Conservation (phyloP, 2,329 filamentous ascomycete species). For the Colletotrichum sp. region DNA sequence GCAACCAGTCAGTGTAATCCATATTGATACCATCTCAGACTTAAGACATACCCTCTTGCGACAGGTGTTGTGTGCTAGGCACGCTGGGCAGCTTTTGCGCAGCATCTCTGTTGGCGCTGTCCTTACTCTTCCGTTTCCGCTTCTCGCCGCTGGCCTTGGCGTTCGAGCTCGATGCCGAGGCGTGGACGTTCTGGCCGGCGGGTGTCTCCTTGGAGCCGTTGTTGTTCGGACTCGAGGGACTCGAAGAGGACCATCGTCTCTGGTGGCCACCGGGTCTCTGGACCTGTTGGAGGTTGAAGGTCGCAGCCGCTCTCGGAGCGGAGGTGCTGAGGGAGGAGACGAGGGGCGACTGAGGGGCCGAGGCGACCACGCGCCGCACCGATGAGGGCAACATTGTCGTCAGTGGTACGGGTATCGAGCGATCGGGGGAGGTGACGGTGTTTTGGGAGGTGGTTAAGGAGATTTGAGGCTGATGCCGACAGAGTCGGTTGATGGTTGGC, state of each 20-base stretch:
- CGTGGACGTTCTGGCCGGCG: conserved; percentile 47
- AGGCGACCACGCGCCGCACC: conserved; percentile 58
- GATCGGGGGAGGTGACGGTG: neutral
- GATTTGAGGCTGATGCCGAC: conserved; percentile 28
- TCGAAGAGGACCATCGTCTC: conserved; percentile 65
- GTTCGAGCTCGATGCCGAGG: conserved; percentile 47
- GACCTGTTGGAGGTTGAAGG: conserved; percentile 30
- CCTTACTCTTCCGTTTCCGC: conserved; percentile 64
- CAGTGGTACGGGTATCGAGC: conserved; percentile 23
- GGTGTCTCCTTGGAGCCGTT: conserved; percentile 58
- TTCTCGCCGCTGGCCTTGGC: conserved; percentile 55
- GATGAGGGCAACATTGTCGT: conserved; percentile 54
- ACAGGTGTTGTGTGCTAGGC: conserved; percentile 75
- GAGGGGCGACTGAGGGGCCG: conserved; percentile 50
- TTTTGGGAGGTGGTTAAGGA: neutral
- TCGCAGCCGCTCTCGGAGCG: conserved; percentile 41
- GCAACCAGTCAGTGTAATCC: neutral
- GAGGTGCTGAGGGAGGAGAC: conserved; percentile 47
- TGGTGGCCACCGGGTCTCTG: conserved; percentile 43
- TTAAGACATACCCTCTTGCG: conserved; percentile 62
- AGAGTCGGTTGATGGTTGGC: conserved; percentile 32
- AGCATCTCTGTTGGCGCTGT: conserved; percentile 47
- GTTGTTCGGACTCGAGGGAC: conserved; percentile 66
- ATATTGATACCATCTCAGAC: neutral
- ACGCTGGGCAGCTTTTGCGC: conserved; percentile 72